These are phyloP conservation scores for Pestalotiopsis sp. DNA, from an alignment of 2,329 filamentous ascomycete genomes.

Conservation along the genomic window DNA sequence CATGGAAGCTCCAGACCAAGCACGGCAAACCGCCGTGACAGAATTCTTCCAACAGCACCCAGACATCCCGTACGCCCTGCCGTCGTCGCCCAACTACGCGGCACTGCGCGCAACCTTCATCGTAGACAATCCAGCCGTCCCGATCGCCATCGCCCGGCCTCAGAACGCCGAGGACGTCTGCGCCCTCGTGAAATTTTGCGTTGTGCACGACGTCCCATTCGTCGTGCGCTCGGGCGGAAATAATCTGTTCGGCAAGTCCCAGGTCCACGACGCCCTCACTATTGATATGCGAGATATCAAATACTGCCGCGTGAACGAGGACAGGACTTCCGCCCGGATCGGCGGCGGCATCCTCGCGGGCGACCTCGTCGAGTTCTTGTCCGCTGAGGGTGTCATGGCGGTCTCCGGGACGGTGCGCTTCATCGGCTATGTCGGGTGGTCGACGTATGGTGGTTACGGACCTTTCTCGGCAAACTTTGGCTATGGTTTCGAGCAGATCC, in stretches of 20 bases:
- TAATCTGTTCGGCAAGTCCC: neutral
- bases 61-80: neutral
- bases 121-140: neutral
- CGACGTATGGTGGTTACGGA: constrained; percentile 37
- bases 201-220: neutral
- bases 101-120: neutral
- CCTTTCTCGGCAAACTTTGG: constrained; percentile 33
- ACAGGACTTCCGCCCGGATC: neutral
- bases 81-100: neutral
- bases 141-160: neutral
- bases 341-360: neutral
- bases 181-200: neutral
- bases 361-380: neutral
- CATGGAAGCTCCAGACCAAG: neutral
- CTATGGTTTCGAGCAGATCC: constrained; percentile 39
- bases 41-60: neutral
- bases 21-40: neutral
- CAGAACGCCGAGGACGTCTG: neutral
- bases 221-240: neutral
- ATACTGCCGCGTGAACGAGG: neutral
- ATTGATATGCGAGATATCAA: constrained; percentile 8
- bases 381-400: neutral
- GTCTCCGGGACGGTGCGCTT: constrained; percentile 22
- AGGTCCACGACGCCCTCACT: neutral
- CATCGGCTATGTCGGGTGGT: constrained; percentile 39